A percentile compares a stretch with the other conserved stretches of the same genome.
These are phyloP conservation scores for Lactarius hatsudake DNA, from an alignment of 768 basidiomycete genomes.

Conservation along the genomic window DNA sequence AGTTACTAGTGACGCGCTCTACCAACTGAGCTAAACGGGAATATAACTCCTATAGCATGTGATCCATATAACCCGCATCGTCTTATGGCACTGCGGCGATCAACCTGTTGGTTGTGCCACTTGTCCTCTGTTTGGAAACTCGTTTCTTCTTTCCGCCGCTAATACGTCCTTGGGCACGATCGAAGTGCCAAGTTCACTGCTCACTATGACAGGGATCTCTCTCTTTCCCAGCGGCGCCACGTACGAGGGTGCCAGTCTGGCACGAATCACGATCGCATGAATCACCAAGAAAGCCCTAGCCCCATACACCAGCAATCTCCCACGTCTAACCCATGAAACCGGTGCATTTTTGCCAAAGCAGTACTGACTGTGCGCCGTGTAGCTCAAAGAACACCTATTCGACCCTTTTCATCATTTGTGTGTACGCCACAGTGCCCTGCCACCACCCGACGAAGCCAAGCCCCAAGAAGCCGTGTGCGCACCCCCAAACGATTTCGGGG, in stretches of 20 bases:
- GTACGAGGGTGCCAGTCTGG: neutral
- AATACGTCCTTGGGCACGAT: constrained; percentile 1
- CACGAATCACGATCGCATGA: neutral
- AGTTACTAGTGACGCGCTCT: constrained; percentile 65
- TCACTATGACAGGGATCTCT: neutral
- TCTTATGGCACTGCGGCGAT: neutral
- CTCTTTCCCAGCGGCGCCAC: neutral
- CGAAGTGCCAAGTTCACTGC: neutral
- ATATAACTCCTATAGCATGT: neutral
- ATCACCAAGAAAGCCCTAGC: neutral
- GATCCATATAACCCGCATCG: constrained; percentile 1
- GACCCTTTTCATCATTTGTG: constrained; percentile 14
- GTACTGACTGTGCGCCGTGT: neutral
- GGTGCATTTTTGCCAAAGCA: neutral
- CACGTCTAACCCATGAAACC: neutral
- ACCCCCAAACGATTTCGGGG: constrained; percentile 73
- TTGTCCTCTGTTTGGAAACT: neutral
- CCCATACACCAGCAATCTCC: neutral
- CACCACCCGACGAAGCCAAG: constrained; percentile 78
- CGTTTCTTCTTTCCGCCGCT: neutral
- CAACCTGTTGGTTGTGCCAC: no score
- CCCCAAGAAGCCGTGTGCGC: constrained; percentile 66
- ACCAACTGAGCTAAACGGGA: constrained; percentile 43
- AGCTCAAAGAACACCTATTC: constrained; percentile 4
- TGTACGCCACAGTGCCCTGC: constrained; percentile 64